These are phyloP conservation scores for Nannizzia gypsea DNA, from an alignment of 2,329 filamentous ascomycete genomes.

Conservation along the genomic window DNA sequence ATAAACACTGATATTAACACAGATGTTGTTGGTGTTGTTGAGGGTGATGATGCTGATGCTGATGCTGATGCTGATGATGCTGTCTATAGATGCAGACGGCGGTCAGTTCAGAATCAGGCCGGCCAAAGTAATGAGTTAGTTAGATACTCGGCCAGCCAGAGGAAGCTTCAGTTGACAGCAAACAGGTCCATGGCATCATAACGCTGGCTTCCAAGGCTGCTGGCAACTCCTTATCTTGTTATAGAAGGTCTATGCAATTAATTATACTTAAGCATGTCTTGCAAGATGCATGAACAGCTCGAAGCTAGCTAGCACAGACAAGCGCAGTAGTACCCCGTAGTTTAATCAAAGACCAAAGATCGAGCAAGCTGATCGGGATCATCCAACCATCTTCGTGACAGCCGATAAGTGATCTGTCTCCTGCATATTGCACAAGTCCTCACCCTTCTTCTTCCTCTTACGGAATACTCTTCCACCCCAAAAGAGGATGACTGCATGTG, in stretches of 20 bases:
- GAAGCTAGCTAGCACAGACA: neutral
- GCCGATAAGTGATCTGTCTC: neutral
- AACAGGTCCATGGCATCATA: no score
- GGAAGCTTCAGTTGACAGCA: no score
- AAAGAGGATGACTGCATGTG: neutral
- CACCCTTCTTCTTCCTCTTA: neutral
- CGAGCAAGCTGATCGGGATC: neutral
- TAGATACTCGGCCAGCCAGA: no score
- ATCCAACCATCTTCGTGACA: neutral
- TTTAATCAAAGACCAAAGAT: neutral
- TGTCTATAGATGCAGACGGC: no score
- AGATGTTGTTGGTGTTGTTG: no score
- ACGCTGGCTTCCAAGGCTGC: no score
- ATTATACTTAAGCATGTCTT: neutral
- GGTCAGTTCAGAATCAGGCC: neutral
- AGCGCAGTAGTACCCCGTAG: neutral
- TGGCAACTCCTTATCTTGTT: neutral
- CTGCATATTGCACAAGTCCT: neutral
- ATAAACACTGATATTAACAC: no score
- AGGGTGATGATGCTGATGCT: no score
- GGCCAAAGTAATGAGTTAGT: no score
- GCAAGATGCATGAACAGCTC: neutral
- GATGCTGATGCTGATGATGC: no score
- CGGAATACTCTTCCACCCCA: neutral
- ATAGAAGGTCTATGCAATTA: neutral